Base-by-base conservation (phyloP, 768 basidiomycete genomes). In the Termitomyces sp. region DNA sequence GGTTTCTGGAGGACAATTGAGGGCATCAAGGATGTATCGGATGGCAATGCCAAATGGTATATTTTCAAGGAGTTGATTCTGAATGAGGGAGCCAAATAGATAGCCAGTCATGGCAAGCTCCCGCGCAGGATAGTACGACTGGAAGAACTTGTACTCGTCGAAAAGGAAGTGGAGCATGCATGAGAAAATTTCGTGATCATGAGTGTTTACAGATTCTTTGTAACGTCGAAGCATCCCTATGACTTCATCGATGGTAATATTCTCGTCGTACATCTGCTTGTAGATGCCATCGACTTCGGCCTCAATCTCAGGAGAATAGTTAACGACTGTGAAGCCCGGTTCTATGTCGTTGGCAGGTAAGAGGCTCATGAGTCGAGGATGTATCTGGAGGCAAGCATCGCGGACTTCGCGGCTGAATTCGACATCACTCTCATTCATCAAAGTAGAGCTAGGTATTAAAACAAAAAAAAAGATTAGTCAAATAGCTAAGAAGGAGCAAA, bases 81-180 rank as follows among this genome's bases (percentile, higher is more conserved):
- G 92, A 64, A 99, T 97, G 67, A 99, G 83, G 33, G 94, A 95
- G 36, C 97, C 97, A 63, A 98, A 98, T 32, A 99, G 83, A 68
- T 93, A 89, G 50, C 92, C 97, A 7, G 97, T 98, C 87, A 98
- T 94, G 55, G 88, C 86, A 49, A 98, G 82, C 75, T 98, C 95
- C 64, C 95, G 90, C 41, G 91, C 81, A 28, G 97, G 97, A 68
- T 94, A 94, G 74, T 89, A 97, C 43, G 91, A 89, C 70, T 96
- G 93, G 85, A 98, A 97, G 80, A 98, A 99, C 69, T 95, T 95
- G 85, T 97, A 97, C 76, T 99, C 97, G 84, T 98, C 97, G 75
- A 99, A 98, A 47, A 99, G 84, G 80, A 97, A 96, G 77, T 98
- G 95, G 53, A 99, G 88, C 87, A 97, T 97, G 84, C 95, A 98